These are phyloP conservation scores for Clonostachys solani DNA, from an alignment of 2,329 filamentous ascomycete genomes.

Conservation along the genomic window DNA sequence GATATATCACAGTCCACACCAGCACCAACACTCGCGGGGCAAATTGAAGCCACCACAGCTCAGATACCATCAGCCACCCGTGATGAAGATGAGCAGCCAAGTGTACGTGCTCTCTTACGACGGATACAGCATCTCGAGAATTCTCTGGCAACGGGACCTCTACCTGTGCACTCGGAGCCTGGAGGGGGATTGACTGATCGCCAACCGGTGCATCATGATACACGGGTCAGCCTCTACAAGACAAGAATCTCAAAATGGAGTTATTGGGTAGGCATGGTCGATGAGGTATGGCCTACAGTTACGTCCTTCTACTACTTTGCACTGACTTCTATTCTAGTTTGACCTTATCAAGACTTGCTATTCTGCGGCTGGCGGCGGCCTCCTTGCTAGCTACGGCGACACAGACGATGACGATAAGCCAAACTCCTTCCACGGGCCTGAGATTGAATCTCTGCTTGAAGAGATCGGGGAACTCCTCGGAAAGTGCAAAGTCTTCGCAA, in stretches of 20 bases:
- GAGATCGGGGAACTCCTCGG: slow-evolving; percentile 19
- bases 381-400: too few relatives aligned
- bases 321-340: slow-evolving; percentile 13
- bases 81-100: too few relatives aligned
- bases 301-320: neutral
- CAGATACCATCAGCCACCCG: too few relatives aligned
- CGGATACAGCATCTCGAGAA: neutral
- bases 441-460: slow-evolving; percentile 9
- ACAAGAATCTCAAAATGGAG: slow-evolving; percentile 24
- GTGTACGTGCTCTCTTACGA: neutral
- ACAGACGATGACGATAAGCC: slow-evolving; percentile 2
- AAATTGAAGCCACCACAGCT: too few relatives aligned
- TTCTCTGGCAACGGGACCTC: neutral
- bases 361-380: slow-evolving; percentile 9
- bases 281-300: slow-evolving; percentile 16
- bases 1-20: too few relatives aligned
- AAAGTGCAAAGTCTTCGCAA: slow-evolving; percentile 25
- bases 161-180: neutral
- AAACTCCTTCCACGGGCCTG: slow-evolving; percentile 11
- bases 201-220: slow-evolving; percentile 7
- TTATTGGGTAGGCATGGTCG: slow-evolving; percentile 19
- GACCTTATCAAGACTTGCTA: slow-evolving; percentile 19
- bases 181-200: slow-evolving; percentile 1
- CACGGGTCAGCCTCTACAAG: slow-evolving; percentile 25
- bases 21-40: too few relatives aligned